These are phyloP conservation scores for Coemansia sp. DNA, from an alignment of 192 early-diverging fungal species.

Conservation along the genomic window DNA sequence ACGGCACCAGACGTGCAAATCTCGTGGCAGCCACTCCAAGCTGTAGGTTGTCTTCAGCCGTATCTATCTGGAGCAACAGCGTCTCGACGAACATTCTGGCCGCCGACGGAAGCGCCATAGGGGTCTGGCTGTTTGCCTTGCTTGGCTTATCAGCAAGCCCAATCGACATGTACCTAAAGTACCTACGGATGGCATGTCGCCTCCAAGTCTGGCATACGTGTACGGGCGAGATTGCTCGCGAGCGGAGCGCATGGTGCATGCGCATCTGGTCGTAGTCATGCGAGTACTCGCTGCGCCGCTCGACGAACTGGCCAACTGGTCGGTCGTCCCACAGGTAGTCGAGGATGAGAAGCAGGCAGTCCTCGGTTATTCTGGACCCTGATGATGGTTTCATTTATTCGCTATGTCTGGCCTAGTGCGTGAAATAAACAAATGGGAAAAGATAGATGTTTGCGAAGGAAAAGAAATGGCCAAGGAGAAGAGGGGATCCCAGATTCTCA, in stretches of 20 bases:
- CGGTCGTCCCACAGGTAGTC: slow-evolving; percentile 35
- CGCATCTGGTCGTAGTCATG: slow-evolving; percentile 45
- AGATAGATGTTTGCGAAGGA: too few species aligned
- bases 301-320: slow-evolving; percentile 14
- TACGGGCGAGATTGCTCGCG: slow-evolving; percentile 24
- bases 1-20: slow-evolving; percentile 4
- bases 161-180: slow-evolving; percentile 20
- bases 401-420: too few species aligned
- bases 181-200: slow-evolving; percentile 9
- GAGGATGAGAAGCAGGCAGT: slow-evolving; percentile 33
- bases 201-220: slow-evolving; percentile 46
- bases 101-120: neutral
- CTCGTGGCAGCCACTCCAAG: neutral
- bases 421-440: too few species aligned
- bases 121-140: neutral
- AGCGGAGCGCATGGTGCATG: slow-evolving; percentile 20
- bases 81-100: slow-evolving; percentile 5
- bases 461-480: too few species aligned
- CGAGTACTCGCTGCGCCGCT: slow-evolving; percentile 21
- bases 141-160: slow-evolving; percentile 3
- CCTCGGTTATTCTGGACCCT: slow-evolving; percentile 22
- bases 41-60: neutral
- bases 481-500: too few species aligned
- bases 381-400: neutral
- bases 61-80: slow-evolving; percentile 15